Conservation (phyloP, 805 yeast genomes). For the Candida silvicultrix region DNA sequence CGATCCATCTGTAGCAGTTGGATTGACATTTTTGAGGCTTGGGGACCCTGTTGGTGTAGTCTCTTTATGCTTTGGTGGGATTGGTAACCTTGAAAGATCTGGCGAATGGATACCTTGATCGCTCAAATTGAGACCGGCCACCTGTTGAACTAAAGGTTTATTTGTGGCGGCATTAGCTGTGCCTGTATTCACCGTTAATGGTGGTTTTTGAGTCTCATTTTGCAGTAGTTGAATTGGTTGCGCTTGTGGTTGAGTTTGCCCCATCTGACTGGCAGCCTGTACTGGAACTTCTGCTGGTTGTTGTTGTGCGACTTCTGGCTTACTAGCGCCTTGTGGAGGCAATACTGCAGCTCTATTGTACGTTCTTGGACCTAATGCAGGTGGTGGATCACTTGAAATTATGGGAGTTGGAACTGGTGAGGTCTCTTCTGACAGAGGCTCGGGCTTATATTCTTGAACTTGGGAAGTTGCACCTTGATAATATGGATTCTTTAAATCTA, state of each 20-base stretch:
- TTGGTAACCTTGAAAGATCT: conserved; percentile 13
- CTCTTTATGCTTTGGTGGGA: conserved; percentile 10
- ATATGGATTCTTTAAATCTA: conserved; percentile 1
- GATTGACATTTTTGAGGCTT: neutral
- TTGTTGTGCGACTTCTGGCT: neutral
- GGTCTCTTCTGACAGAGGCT: neutral
- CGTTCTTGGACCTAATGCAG: neutral
- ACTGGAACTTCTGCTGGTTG: neutral
- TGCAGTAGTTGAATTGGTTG: neutral
- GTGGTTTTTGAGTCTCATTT: neutral
- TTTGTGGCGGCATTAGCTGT: neutral
- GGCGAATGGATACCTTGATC: conserved; percentile 10
- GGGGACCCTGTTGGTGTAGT: conserved; percentile 1
- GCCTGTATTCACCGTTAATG: neutral
- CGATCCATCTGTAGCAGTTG: neutral
- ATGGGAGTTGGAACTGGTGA: neutral
- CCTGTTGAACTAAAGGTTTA: neutral
- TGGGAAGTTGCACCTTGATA: neutral
- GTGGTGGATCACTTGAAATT: neutral
- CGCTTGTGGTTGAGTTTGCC: neutral
- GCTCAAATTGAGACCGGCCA: neutral
- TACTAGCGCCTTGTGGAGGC: neutral
- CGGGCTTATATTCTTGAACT: neutral
- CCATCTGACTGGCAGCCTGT: neutral
- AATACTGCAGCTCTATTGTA: neutral